Percentiles rank a stretch among this genome's conserved stretches.
Evolutionary conservation across 768 basidiomycete species (phyloP).

Genomic region (Mycena indigotica): DNA sequence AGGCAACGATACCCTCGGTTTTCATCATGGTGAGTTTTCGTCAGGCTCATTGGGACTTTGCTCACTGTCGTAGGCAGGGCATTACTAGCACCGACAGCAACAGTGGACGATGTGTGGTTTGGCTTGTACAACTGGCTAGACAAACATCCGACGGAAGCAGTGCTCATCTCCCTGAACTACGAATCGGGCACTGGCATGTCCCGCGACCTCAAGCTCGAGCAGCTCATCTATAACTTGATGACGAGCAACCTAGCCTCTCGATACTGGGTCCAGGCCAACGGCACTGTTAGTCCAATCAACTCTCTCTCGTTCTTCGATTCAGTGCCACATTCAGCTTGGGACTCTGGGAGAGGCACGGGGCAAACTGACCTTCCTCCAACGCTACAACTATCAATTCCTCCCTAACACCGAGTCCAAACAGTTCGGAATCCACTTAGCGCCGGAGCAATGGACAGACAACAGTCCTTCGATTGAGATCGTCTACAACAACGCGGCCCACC

Average conservation of each 20-base stretch:
- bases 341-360: slow-evolving; percentile 54
- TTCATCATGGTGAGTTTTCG: slow-evolving; percentile 16
- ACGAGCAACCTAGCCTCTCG: slow-evolving; percentile 38
- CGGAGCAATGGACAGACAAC: slow-evolving; percentile 52
- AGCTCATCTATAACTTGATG: slow-evolving; percentile 43
- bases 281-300: slow-evolving; percentile 33
- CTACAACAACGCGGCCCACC: slow-evolving; percentile 41
- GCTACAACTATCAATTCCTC: slow-evolving; percentile 46
- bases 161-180: slow-evolving; percentile 53
- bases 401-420: slow-evolving; percentile 39
- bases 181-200: slow-evolving; percentile 50
- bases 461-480: slow-evolving; percentile 44
- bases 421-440: slow-evolving; percentile 48
- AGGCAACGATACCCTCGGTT: slow-evolving; percentile 16
- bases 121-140: slow-evolving; percentile 56
- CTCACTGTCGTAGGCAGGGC: slow-evolving; percentile 34
- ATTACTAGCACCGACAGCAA: slow-evolving; percentile 47
- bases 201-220: slow-evolving; percentile 44
- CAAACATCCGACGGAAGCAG: slow-evolving; percentile 51
- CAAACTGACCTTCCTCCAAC: slow-evolving; percentile 53
- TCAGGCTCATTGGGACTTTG: not conserved
- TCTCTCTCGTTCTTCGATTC: not conserved
- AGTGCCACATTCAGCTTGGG: slow-evolving; percentile 36
- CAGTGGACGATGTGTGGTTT: slow-evolving; percentile 52
- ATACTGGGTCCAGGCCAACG: slow-evolving; percentile 52